Evolutionary conservation across 495 filamentous ascomycete species (phyloP).

Genomic region (Aspergillus ostianus): DNA sequence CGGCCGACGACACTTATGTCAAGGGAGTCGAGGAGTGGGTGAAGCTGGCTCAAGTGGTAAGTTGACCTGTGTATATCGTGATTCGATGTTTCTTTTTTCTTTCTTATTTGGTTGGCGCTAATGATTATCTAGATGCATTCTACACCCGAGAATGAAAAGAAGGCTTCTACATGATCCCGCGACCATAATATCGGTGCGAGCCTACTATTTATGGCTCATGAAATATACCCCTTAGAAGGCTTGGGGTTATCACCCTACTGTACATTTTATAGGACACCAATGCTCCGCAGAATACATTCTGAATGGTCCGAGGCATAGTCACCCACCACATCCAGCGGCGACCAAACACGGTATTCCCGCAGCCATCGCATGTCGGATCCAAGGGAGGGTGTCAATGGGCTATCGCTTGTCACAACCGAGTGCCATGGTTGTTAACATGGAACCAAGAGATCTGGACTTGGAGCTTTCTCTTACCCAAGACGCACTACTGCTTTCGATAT

Average conservation of each 20-base stretch:
- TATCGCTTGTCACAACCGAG: neutral
- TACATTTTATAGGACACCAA: neutral
- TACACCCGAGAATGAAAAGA: conserved; percentile 3
- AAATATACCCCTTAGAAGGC: neutral
- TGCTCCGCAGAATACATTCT: neutral
- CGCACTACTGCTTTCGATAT: neutral
- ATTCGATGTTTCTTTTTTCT: neutral
- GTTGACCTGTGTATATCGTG: conserved; percentile 10
- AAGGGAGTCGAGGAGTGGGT: conserved; percentile 82
- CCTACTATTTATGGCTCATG: neutral
- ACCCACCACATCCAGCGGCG: neutral
- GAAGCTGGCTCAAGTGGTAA: conserved; percentile 64
- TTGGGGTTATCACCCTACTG: neutral
- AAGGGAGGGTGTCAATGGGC: neutral
- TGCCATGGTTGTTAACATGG: neutral
- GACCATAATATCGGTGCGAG: neutral
- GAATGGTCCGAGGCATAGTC: neutral
- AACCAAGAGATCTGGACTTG: neutral
- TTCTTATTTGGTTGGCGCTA: conserved; percentile 1
- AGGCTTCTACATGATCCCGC: neutral
- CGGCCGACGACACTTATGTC: conserved; percentile 67
- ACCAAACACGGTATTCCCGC: neutral
- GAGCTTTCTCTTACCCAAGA: neutral
- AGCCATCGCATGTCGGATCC: neutral
- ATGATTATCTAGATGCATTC: conserved; percentile 36